Evolutionary conservation across 1,284 basidiomycete genomes (phyloP), one percentile per base, ranked within the genome.

Genomic region (Volvariella volvacea): DNA sequence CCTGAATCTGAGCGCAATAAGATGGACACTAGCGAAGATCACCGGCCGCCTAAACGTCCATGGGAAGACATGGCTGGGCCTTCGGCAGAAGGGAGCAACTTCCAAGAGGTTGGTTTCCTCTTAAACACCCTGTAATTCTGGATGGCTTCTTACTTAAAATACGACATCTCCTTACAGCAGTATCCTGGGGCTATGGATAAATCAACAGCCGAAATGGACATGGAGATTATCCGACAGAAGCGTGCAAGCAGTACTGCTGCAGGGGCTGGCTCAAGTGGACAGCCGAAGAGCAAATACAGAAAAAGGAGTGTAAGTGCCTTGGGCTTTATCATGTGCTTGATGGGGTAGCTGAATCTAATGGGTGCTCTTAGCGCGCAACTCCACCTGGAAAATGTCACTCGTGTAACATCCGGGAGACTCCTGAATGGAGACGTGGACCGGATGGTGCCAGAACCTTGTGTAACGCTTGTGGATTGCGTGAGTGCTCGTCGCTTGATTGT

Each of bases 371-470:
- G 86, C 78, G 86, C 49, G 84, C 85, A 40, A 83, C 80, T 32
- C 87, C 86, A 17, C 86, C 86, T 9, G 85, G 85, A 7, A 85
- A 87, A 57, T 89, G 86, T 55, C 84, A 88, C 61, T 87, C 86
- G 21, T 89, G 86, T 59, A 85, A 86, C 62, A 88, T 86, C 46
- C 72, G 81, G 47, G 87, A 89, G 60, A 89, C 85, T 2, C 85
- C 85, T n/a, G 85, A 89, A 59, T 89, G 85, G 85, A 64, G 85
- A 42, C 74, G 86, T 25, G 85, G 85, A 16, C 85, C 85, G 3
- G 86, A 88, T 55, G 85, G 85, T 4, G 84, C 86, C 15, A 65
- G 85, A 54, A 89, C 86, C 6, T 60, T 89, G 55, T 89, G 85
- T 57, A 89, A 89, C 58, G 86, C 86, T 38, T 89, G 86, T 62